Conservation (phyloP, 352 stramenopile genomes). For the Chrysophaeum taylorii region DNA sequence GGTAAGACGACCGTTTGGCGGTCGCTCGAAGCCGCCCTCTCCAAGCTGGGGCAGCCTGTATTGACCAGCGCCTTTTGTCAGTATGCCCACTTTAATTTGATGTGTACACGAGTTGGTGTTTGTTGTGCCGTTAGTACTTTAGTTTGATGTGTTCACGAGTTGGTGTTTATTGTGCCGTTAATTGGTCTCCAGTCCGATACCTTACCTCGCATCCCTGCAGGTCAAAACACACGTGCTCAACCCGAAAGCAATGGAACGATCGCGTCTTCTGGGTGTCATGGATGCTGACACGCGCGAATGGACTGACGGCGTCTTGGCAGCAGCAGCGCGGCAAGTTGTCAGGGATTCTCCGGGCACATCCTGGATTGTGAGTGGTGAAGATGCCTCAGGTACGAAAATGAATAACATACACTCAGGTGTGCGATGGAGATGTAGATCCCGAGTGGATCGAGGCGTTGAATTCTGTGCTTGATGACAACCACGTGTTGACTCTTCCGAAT, state of each 20-base stretch:
- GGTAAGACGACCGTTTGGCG: slow-evolving; percentile 87
- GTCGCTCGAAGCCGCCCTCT: slow-evolving; percentile 63
- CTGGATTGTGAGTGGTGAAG: too few species aligned
- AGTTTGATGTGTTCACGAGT: too few species aligned
- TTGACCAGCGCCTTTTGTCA: too few species aligned
- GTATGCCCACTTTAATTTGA: too few species aligned
- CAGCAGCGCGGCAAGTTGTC: slow-evolving; percentile 72
- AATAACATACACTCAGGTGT: too few species aligned
- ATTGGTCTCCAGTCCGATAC: too few species aligned
- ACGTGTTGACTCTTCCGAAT: slow-evolving; percentile 85
- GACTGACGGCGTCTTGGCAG: slow-evolving; percentile 84
- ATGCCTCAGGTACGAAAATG: too few species aligned
- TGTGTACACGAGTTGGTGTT: too few species aligned
- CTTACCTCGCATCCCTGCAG: slow-evolving; percentile 52
- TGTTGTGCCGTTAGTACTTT: too few species aligned
- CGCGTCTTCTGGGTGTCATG: slow-evolving; percentile 79
- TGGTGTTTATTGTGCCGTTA: too few species aligned
- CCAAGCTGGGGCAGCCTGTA: slow-evolving; percentile 29
- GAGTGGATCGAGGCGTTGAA: slow-evolving; percentile 93
- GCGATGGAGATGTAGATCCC: slow-evolving; percentile 85
- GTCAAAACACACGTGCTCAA: slow-evolving; percentile 91
- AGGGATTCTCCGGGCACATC: slow-evolving; percentile 73
- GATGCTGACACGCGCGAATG: slow-evolving; percentile 86
- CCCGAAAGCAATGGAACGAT: slow-evolving; percentile 82
- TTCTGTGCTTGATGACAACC: slow-evolving; percentile 88